Evolutionary conservation across 202 grass and related monocot genomes (phyloP), one percentile per base, ranked within the genome.

Genomic region (Panicum virgatum): DNA sequence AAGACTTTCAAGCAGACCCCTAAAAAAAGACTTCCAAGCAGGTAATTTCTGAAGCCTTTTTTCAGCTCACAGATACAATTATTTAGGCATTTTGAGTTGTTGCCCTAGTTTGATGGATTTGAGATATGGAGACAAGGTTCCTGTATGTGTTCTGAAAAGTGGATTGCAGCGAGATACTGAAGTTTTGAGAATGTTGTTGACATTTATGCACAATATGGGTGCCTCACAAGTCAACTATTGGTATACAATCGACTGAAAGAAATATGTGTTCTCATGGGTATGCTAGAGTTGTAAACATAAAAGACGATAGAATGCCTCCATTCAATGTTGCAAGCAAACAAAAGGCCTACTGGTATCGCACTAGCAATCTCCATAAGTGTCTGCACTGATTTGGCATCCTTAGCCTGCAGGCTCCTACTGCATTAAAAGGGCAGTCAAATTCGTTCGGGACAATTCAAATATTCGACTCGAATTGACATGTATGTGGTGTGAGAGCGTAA

Each of bases 191-290:
- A 64, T 78, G 61, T 58, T 60, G 61, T 88, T 73, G 88, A 88
- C 77, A 87, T 85, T 78, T 90, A 86, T 72, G 79, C 71, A 40
- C 66, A 83, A 76, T 85, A 57, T 11, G 57, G 88, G 26, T 79
- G 72, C 50, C 59, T 86, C 44, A 30, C 63, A 80, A 86, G 79
- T 85, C 74, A 83, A 16, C 11, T 10, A 10, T 2, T 83, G 47
- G 63, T 87, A 62, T 90, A 80, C 76, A 42, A 66, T 73, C 7
- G 23, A 50, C 56, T 81, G 64, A 80, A 82, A 77, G 78, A 88
- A 83, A 86, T 62, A 85, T 83, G 69, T 60, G 34, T 90, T 83
- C 76, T 75, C 81, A 9, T 88, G 56, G 72, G 13, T 83, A 75
- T 87, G 78, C 62, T 77, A 83, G 85, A 83, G 76, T 65, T 52